Conservation (phyloP, 306 rosid species). For the Mucuna pruriens region DNA sequence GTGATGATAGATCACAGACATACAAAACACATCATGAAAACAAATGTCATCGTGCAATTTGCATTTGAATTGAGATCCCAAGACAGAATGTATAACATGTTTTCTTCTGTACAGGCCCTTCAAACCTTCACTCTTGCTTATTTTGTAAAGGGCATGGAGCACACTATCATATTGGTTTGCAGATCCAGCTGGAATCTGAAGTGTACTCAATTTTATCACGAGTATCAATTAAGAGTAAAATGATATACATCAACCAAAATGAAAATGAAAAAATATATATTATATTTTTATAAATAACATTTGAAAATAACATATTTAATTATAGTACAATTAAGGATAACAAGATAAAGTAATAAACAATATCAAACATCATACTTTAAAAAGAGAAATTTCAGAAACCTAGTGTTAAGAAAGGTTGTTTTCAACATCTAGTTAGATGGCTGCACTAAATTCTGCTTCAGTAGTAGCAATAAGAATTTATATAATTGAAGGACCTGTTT, state of each 20-base stretch:
- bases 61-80: constrained; percentile 2
- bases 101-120: constrained; percentile 64
- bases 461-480: constrained; percentile 2
- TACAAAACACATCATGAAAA: constrained; percentile 22
- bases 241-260: background rate
- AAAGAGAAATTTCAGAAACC: constrained; percentile 13
- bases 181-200: constrained; percentile 92
- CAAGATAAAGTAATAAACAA: constrained; percentile 7
- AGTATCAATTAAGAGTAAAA: constrained; percentile 10
- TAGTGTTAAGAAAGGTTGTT: constrained; percentile 23
- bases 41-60: constrained; percentile 15
- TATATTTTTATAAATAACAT: background rate
- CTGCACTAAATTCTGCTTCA: constrained; percentile 7
- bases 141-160: constrained; percentile 69
- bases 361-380: constrained; percentile 6
- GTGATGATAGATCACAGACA: constrained; percentile 38
- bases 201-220: constrained; percentile 41
- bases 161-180: constrained; percentile 68
- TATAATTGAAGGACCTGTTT: background rate
- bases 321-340: background rate
- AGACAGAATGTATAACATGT: constrained; percentile 14
- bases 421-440: constrained; percentile 12
- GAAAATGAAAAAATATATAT: background rate
- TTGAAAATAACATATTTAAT: constrained; percentile 11
- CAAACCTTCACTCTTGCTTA: constrained; percentile 82